Base-by-base conservation (phyloP, 2,329 filamentous ascomycete genomes). In the Gyromitra esculenta region DNA sequence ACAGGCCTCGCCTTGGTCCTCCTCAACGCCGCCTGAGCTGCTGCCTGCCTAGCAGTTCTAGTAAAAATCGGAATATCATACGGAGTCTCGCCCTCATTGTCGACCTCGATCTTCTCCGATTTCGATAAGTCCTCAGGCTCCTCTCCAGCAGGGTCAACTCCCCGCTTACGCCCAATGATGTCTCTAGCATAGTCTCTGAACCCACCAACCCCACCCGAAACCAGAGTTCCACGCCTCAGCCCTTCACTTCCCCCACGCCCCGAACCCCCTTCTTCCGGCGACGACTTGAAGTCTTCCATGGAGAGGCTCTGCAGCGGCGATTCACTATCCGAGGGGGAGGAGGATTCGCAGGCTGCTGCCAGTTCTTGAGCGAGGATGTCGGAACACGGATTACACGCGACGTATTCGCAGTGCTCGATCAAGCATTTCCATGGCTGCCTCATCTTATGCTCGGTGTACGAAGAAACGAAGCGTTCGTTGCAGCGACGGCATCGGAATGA, bases 361-460 rank as follows among this genome's bases (percentile, higher is more conserved):
- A 78, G 43, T 31, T 77, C 64, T n/a, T 54, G 59, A 8, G 43
- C 39, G 31, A 76, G 31, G 45, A 60, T 62, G 18, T 67, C 69
- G 2, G 76, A 60, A 45, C 77, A 79, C 15, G 52, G 67, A 2
- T 59, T 63, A 41, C 77, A 79, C 8, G 73, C 72, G 45, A 75
- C 21, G 68, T 72, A 78, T 11, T 67, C 67, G 59, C 77, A 79
- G 11, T 54, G 59, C 57, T 79, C 77, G 50, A 79, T 54, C 35
- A 78, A 41, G 45, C 77, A 79, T 18, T 63, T 66, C 76, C 76
- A 79, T 11, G 67, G 76, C 48, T 57, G 76, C 43, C 25, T 76
- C 35, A 37, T 41, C 2, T 8, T 45, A 11, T 11, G 43, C 52
- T 41, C 18, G 56, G 57, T 73, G 15, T 62, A 69, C 11, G 70